phyloP scores from a whole-genome alignment of 306 rosid species.

The Cyamopsis tetragonoloba region DNA sequence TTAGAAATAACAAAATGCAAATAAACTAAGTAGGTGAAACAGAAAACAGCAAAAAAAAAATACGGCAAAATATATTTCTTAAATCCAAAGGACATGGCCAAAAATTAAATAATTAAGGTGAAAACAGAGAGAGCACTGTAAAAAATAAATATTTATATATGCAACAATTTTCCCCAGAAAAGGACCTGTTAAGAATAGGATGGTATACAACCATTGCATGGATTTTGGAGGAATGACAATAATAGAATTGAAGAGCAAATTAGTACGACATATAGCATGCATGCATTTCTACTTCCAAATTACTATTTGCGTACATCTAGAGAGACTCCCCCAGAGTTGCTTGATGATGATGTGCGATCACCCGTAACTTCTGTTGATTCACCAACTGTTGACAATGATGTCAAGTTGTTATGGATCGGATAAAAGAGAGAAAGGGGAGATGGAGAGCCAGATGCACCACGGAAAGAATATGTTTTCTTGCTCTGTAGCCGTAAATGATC shows the following conservation, averaged over 20 bases:
- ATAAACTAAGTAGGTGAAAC: neutral
- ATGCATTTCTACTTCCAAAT: conserved; percentile 18
- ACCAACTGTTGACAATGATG: conserved; percentile 30
- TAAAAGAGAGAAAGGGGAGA: conserved; percentile 80
- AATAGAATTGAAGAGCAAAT: neutral
- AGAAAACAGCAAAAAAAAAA: neutral
- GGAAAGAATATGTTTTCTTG: conserved; percentile 60
- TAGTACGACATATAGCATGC: conserved; percentile 1
- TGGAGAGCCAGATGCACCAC: conserved; percentile 52
- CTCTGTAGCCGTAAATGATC: conserved; percentile 93
- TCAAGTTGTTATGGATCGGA: conserved; percentile 46
- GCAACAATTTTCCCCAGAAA: neutral
- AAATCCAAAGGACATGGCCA: neutral
- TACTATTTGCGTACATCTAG: conserved; percentile 56
- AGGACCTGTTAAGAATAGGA: neutral
- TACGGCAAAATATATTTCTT: neutral
- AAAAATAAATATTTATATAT: neutral
- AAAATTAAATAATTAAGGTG: neutral
- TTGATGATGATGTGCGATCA: conserved; percentile 45
- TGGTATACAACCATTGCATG: conserved; percentile 15
- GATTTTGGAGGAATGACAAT: conserved; percentile 6
- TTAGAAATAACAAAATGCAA: conserved; percentile 18
- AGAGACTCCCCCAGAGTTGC: conserved; percentile 66
- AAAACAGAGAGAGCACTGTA: conserved; percentile 1
- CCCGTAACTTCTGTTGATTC: conserved; percentile 45